Base-by-base conservation (phyloP, 371 early-diverging fungal genomes). In the Rhizopus arrhizus region DNA sequence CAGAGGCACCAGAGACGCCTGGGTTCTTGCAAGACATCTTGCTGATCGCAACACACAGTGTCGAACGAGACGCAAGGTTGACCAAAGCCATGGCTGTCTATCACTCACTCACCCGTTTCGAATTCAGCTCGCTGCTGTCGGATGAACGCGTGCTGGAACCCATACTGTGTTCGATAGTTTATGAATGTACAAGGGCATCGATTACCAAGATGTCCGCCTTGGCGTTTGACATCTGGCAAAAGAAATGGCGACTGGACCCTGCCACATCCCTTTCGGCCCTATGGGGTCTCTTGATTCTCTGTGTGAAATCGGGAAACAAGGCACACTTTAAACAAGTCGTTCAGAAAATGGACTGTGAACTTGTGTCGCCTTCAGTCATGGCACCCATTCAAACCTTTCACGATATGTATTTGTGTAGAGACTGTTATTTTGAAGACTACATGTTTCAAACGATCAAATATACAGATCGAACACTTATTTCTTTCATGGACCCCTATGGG, bases 61-160 rank as follows among this genome's bases (percentile, higher is more conserved):
- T 74, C 8, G 75, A 75, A 55, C 48, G 53, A 9, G 61, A 64
- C 5, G 69, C 64, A 0, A 51, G 73, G 46, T 73, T 65, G 45
- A 65, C 67, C 22, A 78, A 73, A 34, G 59, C 61, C 6, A 65
- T 73, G 65, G 68, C 59, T 22, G 58, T 75, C 5, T 75, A 74
- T 35, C 48, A 67, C 3, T 47, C 70, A 5, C 32, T 78, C 16
- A 54, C 57, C 11, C 53, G 72, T 9, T 49, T 68, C 11, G 29
- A 68, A 12, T 47, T 75, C 11, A 48, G 68, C 15, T 34, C 43
- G n/a, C 50, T 78, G 16, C 42, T 75, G 29, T 59, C 67, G 16
- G 62, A 78, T 16, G 73, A 75, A 5, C 66, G 69, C n/a, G 64
- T 78, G 0, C 41, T 73, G 13, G 67, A 64, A 13, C 78, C 78